Evolutionary conservation across 1,139 yeast species (phyloP).

Genomic region (Spathaspora sp.): DNA sequence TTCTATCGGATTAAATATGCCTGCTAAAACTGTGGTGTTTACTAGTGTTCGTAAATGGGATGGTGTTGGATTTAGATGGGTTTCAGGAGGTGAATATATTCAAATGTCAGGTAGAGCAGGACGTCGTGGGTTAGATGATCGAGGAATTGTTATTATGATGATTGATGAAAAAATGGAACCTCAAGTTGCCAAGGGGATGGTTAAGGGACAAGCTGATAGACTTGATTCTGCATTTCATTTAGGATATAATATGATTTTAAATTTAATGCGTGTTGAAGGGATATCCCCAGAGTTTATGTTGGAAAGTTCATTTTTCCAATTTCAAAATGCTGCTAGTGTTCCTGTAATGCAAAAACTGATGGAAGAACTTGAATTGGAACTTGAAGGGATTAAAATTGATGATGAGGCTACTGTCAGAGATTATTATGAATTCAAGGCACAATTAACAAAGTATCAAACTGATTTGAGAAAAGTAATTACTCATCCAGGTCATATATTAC

Average conservation of each 20-base stretch:
- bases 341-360: slow-evolving; percentile 76
- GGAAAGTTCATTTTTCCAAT: slow-evolving; percentile 90
- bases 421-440: slow-evolving; percentile 77
- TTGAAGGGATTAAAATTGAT: slow-evolving; percentile 49
- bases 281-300: slow-evolving; percentile 97
- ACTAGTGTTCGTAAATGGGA: slow-evolving; percentile 98
- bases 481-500: slow-evolving; percentile 84
- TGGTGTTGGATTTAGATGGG: slow-evolving; percentile 97
- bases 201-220: slow-evolving; percentile 96
- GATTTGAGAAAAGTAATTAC: slow-evolving; percentile 85
- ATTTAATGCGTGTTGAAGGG: slow-evolving; percentile 95
- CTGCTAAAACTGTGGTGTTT: slow-evolving; percentile 97
- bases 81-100: slow-evolving; percentile 97
- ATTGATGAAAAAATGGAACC: slow-evolving; percentile 99
- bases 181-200: slow-evolving; percentile 98
- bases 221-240: slow-evolving; percentile 95
- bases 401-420: slow-evolving; percentile 76
- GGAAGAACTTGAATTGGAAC: slow-evolving; percentile 48
- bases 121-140: slow-evolving; percentile 97
- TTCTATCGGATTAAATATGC: slow-evolving; percentile 97
- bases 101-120: slow-evolving; percentile 99
- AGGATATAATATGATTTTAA: slow-evolving; percentile 95
- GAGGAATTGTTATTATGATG: slow-evolving; percentile 99
- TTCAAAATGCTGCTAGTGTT: slow-evolving; percentile 88
- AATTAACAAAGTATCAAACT: slow-evolving; percentile 65